Evolutionary conservation across 2,329 filamentous ascomycete species (phyloP).

Genomic region (Trichoderma asperellum): DNA sequence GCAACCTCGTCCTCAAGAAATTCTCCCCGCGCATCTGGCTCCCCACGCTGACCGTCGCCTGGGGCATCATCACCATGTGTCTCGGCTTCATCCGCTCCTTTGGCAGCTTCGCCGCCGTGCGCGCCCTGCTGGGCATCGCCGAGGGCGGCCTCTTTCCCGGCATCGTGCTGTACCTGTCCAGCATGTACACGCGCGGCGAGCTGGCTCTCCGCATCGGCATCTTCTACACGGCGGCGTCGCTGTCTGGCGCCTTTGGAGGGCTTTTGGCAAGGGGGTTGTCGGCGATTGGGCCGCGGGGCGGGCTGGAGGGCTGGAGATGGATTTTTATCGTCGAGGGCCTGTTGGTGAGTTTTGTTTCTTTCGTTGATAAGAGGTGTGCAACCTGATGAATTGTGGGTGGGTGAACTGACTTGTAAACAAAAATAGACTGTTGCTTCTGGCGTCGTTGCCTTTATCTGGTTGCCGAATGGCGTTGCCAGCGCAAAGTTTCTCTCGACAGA

Average conservation of each 20-base stretch:
- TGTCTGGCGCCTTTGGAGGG: slow-evolving; percentile 64
- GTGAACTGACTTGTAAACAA: neutral
- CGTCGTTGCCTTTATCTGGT: slow-evolving; percentile 53
- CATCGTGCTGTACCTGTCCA: slow-evolving; percentile 69
- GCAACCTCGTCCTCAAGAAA: slow-evolving; percentile 66
- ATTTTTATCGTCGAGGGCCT: slow-evolving; percentile 66
- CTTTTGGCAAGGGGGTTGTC: slow-evolving; percentile 64
- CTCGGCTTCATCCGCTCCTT: slow-evolving; percentile 58
- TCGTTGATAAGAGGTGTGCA: no score
- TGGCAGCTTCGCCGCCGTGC: slow-evolving; percentile 62
- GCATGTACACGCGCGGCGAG: slow-evolving; percentile 63
- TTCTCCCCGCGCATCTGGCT: slow-evolving; percentile 64
- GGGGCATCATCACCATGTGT: slow-evolving; percentile 63
- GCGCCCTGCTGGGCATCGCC: slow-evolving; percentile 63
- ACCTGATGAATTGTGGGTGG: neutral
- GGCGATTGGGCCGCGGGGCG: slow-evolving; percentile 59
- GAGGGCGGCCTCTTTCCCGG: slow-evolving; percentile 70
- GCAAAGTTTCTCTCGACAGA: slow-evolving; percentile 57
- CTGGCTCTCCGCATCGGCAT: slow-evolving; percentile 66
- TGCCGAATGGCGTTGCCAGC: slow-evolving; percentile 60
- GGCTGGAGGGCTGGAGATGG: slow-evolving; percentile 63
- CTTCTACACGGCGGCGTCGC: slow-evolving; percentile 68
- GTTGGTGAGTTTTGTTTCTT: slow-evolving; percentile 33
- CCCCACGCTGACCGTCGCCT: slow-evolving; percentile 57
- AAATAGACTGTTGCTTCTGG: slow-evolving; percentile 59